Base-by-base conservation (phyloP, 2,329 filamentous ascomycete genomes). In the Teratosphaeriaceae sp. region DNA sequence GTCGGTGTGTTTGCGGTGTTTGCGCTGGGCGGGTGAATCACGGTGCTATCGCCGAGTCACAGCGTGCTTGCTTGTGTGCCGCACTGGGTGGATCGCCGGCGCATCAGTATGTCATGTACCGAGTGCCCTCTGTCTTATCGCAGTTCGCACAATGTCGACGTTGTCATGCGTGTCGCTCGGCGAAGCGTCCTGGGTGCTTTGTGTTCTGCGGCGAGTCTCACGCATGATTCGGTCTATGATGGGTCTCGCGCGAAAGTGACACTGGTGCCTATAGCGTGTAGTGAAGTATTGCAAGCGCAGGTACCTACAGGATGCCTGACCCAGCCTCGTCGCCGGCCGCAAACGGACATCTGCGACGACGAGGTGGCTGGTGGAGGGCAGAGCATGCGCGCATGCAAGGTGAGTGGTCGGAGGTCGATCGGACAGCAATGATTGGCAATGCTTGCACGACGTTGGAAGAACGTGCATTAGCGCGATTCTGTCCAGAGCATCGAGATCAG, bases 161-260 rank as follows among this genome's bases (percentile, higher is more conserved):
- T 26, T n/a, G 38, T 47, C 45, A 44, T 47, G 45, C 38, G 42
- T 44, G 36, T 47, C 42, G 44, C 44, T 29, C 23, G 16, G 4
- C 21, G 16, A 21, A 19, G 11, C 5, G 5, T 18, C 18, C 22
- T 38, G 35, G n/a, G n/a, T n/a, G n/a, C n/a, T n/a, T n/a, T 38
- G 5, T 22, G 15, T n/a, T 20, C 5, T 16, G 18, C 5, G 12
- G 11, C 5, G 18, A 6, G 19, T 38, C 19, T 26, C 39, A 45
- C 23, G 42, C 40, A 36, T 49, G 44, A 43, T 23, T 39, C n/a
- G 33, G 20, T 34, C 26, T 39, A 42, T 40, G 11, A 29, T 21
- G 24, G n/a, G 12, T 24, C 18, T 38, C 8, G 18, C 48, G 50
- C 46, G 50, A 44, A 42, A 47, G 23, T 49, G 50, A 53, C 48